Conservation (phyloP, 2,329 filamentous ascomycete species). For the Trichoderma harzianum region DNA sequence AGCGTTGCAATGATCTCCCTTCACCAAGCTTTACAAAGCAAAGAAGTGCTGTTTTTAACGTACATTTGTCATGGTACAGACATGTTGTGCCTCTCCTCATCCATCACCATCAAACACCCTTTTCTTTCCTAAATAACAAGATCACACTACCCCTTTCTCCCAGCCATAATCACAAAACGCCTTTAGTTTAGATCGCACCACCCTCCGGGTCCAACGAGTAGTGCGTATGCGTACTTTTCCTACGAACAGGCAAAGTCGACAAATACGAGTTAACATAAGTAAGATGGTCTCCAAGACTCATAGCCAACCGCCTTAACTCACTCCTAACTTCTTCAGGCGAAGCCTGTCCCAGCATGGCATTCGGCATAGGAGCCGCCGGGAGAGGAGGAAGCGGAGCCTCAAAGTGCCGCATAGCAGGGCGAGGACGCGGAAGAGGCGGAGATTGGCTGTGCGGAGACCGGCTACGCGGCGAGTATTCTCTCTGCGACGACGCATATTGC, state of each 20-base stretch:
- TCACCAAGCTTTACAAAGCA: neutral
- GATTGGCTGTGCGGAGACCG: constrained; percentile 23
- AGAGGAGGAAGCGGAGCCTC: constrained; percentile 34
- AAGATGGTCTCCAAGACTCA: constrained; percentile 48
- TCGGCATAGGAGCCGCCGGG: constrained; percentile 46
- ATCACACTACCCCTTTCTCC: neutral
- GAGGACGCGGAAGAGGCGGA: constrained; percentile 1
- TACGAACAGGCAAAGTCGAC: constrained; percentile 37
- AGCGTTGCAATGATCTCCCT: neutral
- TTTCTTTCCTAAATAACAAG: neutral
- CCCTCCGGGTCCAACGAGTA: constrained; percentile 13
- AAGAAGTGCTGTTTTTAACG: neutral
- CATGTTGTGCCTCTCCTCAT: neutral
- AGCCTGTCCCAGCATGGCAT: constrained; percentile 54
- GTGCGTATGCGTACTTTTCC: constrained; percentile 32
- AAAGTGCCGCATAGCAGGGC: neutral
- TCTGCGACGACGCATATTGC: constrained; percentile 18
- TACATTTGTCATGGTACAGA: neutral
- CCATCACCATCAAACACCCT: neutral
- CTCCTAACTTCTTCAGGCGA: constrained; percentile 50
- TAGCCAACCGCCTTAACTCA: constrained; percentile 49
- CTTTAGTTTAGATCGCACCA: neutral
- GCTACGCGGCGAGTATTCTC: constrained; percentile 23
- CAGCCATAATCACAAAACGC: neutral
- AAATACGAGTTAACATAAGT: constrained; percentile 45